These are phyloP conservation scores for Digitaria exilis DNA, from an alignment of 202 grass and related monocot species.

Conservation along the genomic window DNA sequence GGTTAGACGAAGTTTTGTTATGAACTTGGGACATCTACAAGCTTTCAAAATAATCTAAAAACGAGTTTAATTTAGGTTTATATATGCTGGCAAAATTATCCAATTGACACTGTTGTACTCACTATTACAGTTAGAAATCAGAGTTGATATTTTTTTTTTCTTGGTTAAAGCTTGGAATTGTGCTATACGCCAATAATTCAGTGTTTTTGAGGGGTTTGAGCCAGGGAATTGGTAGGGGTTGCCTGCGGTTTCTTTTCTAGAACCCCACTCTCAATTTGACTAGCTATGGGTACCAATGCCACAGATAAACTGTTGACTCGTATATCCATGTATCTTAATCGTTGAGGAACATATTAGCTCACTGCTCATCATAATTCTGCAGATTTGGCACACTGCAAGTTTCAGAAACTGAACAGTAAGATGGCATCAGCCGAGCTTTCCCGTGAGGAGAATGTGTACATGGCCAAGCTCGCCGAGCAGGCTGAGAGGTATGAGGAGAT, in stretches of 20 bases:
- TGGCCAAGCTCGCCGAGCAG: constrained; percentile 85
- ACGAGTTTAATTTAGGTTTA: background rate
- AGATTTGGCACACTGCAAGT: constrained; percentile 32
- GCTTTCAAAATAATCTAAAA: background rate
- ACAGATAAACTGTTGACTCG: background rate
- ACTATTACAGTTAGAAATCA: background rate
- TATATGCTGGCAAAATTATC: background rate
- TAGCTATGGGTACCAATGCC: background rate
- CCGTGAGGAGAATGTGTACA: constrained; percentile 86
- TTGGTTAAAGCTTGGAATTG: background rate
- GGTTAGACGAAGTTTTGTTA: background rate
- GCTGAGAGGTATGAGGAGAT: constrained; percentile 90
- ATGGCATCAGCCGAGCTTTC: constrained; percentile 68
- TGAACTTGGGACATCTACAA: background rate
- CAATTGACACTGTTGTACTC: background rate
- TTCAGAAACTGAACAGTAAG: constrained; percentile 25
- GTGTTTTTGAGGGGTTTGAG: background rate
- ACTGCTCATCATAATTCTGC: constrained; percentile 12
- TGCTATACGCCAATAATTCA: background rate
- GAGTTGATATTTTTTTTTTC: background rate
- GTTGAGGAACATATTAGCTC: background rate
- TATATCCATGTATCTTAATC: background rate
- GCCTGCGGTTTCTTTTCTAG: background rate
- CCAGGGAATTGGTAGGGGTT: background rate
- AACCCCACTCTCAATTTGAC: background rate